Conservation (phyloP, 306 rosid species). For the Fragaria ananassa region DNA sequence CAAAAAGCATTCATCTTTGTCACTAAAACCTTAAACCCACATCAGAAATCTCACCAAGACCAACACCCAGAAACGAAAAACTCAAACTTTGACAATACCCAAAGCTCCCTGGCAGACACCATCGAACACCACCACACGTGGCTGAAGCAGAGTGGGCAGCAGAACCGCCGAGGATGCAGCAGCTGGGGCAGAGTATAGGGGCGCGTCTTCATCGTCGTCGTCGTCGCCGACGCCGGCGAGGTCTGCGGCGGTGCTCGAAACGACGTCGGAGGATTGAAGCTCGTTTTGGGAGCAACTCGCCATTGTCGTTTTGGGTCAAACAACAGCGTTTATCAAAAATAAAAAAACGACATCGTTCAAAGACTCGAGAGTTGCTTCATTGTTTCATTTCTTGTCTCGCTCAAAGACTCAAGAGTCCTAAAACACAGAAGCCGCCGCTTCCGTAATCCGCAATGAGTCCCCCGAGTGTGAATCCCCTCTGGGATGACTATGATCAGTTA, state of each 20-base stretch:
- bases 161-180: slow-evolving; percentile 11
- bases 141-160: slow-evolving; percentile 55
- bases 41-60: neutral
- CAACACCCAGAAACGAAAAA: neutral
- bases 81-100: slow-evolving; percentile 23
- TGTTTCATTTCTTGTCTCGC: too few relatives aligned
- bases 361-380: too few relatives aligned
- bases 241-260: slow-evolving; percentile 22
- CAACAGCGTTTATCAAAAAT: too few relatives aligned
- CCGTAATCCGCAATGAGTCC: too few relatives aligned
- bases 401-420: too few relatives aligned
- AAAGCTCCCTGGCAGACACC: slow-evolving; percentile 69
- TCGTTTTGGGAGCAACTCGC: slow-evolving; percentile 17
- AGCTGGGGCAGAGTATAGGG: slow-evolving; percentile 6
- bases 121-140: slow-evolving; percentile 70
- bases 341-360: too few relatives aligned
- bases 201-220: slow-evolving; percentile 7
- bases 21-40: neutral
- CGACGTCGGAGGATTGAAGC: slow-evolving; percentile 12
- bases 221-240: slow-evolving; percentile 24
- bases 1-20: neutral
- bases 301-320: slow-evolving; percentile 10
- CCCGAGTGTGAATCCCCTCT: too few relatives aligned
- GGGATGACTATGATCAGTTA: too few relatives aligned
- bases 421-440: too few relatives aligned